Conservation (phyloP, 2,329 filamentous ascomycete species). For the Phyllosticta capitalensis region DNA sequence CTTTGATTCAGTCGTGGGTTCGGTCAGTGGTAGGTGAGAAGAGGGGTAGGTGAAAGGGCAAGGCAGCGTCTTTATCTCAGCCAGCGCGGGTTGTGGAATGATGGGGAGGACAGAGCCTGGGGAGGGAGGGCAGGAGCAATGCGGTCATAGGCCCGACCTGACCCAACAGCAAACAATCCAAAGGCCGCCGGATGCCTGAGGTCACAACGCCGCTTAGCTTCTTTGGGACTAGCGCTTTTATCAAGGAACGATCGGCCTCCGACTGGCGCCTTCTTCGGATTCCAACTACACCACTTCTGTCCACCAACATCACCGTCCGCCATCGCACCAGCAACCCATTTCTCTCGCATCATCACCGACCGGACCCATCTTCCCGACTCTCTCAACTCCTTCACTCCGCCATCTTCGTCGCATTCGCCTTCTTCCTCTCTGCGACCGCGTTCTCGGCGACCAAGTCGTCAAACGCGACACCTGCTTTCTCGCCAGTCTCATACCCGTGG, state of each 20-base stretch:
- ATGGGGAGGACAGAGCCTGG: background rate
- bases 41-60: background rate
- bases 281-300: background rate
- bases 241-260: conserved; percentile 4
- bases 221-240: background rate
- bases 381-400: background rate
- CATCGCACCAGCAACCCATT: background rate
- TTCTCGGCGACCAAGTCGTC: background rate
- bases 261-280: background rate
- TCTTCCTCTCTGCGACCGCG: background rate
- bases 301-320: background rate
- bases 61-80: background rate
- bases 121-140: background rate
- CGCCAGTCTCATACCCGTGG: background rate
- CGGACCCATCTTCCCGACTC: background rate
- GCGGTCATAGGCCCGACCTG: conserved; percentile 2
- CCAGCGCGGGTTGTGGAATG: background rate
- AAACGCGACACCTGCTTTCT: background rate
- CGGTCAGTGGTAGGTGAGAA: background rate
- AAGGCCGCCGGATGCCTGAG: background rate
- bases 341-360: background rate
- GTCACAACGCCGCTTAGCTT: background rate
- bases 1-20: background rate
- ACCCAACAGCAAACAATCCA: background rate
- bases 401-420: background rate